Evolutionary conservation across 371 early-diverging fungal species (phyloP).

Genomic region (Mucor indicus): DNA sequence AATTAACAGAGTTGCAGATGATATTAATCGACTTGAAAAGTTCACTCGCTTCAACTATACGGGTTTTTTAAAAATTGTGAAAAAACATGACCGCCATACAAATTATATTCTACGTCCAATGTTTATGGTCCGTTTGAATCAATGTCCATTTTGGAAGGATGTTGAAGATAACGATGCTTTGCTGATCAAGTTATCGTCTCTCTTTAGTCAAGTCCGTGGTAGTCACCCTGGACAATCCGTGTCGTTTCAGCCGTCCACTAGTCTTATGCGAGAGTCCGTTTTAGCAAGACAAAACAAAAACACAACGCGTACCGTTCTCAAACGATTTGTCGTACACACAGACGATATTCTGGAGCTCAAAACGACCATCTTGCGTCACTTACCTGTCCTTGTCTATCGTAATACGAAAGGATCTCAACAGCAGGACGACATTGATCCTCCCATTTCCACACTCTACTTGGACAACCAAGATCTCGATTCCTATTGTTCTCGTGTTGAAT

Average conservation of each 20-base stretch:
- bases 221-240: slow-evolving; percentile 70
- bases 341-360: slow-evolving; percentile 98
- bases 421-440: slow-evolving; percentile 75
- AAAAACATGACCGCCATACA: slow-evolving; percentile 97
- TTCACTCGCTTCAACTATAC: slow-evolving; percentile 94
- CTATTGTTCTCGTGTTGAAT: slow-evolving; percentile 90
- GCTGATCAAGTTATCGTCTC: slow-evolving; percentile 84
- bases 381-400: slow-evolving; percentile 94
- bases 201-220: slow-evolving; percentile 87
- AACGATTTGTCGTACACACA: slow-evolving; percentile 95
- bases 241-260: slow-evolving; percentile 39
- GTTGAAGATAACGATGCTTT: slow-evolving; percentile 83
- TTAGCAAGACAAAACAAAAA: slow-evolving; percentile 1
- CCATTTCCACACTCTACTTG: slow-evolving; percentile 94
- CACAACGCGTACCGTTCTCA: slow-evolving; percentile 30
- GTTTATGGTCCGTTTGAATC: slow-evolving; percentile 86
- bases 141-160: slow-evolving; percentile 80
- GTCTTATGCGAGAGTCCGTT: neutral
- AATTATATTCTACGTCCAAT: slow-evolving; percentile 79
- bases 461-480: slow-evolving; percentile 91
- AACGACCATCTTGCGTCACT: slow-evolving; percentile 87
- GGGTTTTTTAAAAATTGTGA: slow-evolving; percentile 95
- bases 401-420: slow-evolving; percentile 68
- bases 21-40: slow-evolving; percentile 88
- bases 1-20: slow-evolving; percentile 79